Conservation (phyloP, 2,329 filamentous ascomycete species). For the Alternaria arborescens region DNA sequence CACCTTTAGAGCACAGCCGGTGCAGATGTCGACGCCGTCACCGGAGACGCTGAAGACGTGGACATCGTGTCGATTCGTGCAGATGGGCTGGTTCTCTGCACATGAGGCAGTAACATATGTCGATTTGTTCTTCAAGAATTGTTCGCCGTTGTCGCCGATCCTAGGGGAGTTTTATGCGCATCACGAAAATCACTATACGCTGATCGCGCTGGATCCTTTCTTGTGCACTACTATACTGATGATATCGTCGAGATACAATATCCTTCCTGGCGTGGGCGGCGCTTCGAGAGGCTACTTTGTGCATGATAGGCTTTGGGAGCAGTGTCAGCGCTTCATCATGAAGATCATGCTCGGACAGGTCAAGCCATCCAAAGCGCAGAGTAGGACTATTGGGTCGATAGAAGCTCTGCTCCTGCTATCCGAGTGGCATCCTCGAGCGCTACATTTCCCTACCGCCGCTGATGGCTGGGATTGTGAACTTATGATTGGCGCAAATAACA, state of each 20-base stretch:
- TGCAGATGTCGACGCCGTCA: conserved; percentile 51
- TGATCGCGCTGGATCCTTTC: conserved; percentile 62
- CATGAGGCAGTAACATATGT: conserved; percentile 63
- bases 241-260: conserved; percentile 63
- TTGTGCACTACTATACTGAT: conserved; percentile 63
- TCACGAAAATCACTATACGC: conserved; percentile 58
- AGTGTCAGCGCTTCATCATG: conserved; percentile 63
- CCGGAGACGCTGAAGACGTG: conserved; percentile 56
- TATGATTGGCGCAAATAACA: conserved; percentile 54
- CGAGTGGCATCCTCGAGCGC: conserved; percentile 65
- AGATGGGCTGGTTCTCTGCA: conserved; percentile 65
- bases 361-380: conserved; percentile 60
- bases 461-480: conserved; percentile 66
- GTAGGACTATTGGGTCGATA: conserved; percentile 61
- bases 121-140: conserved; percentile 62
- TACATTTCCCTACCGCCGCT: conserved; percentile 62
- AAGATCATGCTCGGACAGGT: conserved; percentile 64
- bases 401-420: conserved; percentile 64
- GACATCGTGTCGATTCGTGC: conserved; percentile 62
- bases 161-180: conserved; percentile 60
- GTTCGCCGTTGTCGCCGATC: conserved; percentile 61
- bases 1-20: conserved; percentile 46
- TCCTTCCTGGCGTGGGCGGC: conserved; percentile 49
- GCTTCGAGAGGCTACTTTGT: conserved; percentile 62
- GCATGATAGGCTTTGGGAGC: conserved; percentile 63